Percentiles rank a stretch among this genome's conserved stretches.
Conservation (phyloP, 805 yeast species). For the Jamesozyma spencerorum region DNA sequence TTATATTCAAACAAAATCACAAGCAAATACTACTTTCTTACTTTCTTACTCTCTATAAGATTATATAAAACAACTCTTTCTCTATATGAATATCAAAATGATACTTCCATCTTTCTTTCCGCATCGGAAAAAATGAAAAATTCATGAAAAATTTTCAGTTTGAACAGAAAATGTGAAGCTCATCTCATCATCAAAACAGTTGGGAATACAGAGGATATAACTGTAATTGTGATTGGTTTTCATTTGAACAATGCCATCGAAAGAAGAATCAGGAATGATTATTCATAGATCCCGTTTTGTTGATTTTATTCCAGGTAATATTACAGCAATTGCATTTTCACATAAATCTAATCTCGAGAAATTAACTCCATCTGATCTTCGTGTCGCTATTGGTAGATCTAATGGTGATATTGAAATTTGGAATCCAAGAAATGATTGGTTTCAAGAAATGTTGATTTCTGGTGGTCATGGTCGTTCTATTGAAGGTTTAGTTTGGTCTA, state of each 20-base stretch:
- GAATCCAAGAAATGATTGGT: slow-evolving; percentile 81
- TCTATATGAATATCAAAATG: neutral
- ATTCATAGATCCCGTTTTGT: slow-evolving; percentile 87
- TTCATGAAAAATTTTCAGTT: neutral
- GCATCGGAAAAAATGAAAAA: neutral
- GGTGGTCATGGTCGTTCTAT: slow-evolving; percentile 81
- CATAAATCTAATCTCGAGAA: slow-evolving; percentile 38
- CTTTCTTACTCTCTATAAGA: too few species aligned
- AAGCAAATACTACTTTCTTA: too few species aligned
- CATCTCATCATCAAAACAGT: slow-evolving; percentile 2
- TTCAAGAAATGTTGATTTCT: slow-evolving; percentile 59
- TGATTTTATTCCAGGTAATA: slow-evolving; percentile 76
- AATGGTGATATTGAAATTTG: slow-evolving; percentile 95
- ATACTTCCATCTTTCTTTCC: neutral
- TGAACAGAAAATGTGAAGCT: neutral
- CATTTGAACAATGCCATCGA: neutral
- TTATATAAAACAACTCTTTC: too few species aligned
- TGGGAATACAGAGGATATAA: too few species aligned
- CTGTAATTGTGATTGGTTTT: too few species aligned
- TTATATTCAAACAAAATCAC: too few species aligned
- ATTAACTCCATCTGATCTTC: slow-evolving; percentile 43
- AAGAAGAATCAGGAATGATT: neutral
- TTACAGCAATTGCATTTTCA: slow-evolving; percentile 75
- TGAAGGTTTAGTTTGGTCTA: slow-evolving; percentile 82
- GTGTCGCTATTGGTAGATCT: slow-evolving; percentile 85